Base-by-base conservation (phyloP, 192 early-diverging fungal genomes). In the Dissophora globulifera region DNA sequence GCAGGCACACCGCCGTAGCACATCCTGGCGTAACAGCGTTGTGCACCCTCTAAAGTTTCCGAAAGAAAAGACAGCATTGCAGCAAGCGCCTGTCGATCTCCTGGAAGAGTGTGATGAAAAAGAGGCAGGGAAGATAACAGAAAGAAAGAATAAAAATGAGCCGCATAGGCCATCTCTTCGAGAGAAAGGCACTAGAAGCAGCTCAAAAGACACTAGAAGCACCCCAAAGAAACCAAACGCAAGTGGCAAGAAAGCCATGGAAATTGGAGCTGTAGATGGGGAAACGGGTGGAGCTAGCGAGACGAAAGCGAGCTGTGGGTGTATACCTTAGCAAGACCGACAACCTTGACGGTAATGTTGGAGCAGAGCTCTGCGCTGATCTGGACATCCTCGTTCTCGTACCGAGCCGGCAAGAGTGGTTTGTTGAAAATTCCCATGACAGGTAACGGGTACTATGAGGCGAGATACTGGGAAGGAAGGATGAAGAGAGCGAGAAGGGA, bases 361-460 rank as follows among this genome's bases (percentile, higher is more conserved):
- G 63, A 45, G 51, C 72, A 76, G 13, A 76, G 52, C 27, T 76
- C 72, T 31, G 72, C 64, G n/a, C 72, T 76, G 72, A 76, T 76
- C 50, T 76, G 72, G 4, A 76, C 72, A 43, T 76, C 72, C 30
- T 76, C 72, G 29, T 76, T 76, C 12, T 76, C 72, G 41, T 62
- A 76, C 0, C 30, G 57, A 30, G 58, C 72, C 25, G 63, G 38
- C 15, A 67, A 29, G 3, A 76, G 50, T 15, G 41, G 50, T 50
- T 76, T 76, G 20, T 57, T 32, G 30, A 76, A 76, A 20, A 76
- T 46, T 43, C 72, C 72, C 72, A 76, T 76, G 32, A 12, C 35
- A 32, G 19, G n/a, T n/a, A n/a, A n/a, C n/a, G n/a, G n/a, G n/a
- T 40, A 31, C 22, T 38, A 7, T 20, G 61, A n/a, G 0, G n/a